Conservation (phyloP, 352 stramenopile species). For the Vaucheria bursata region DNA sequence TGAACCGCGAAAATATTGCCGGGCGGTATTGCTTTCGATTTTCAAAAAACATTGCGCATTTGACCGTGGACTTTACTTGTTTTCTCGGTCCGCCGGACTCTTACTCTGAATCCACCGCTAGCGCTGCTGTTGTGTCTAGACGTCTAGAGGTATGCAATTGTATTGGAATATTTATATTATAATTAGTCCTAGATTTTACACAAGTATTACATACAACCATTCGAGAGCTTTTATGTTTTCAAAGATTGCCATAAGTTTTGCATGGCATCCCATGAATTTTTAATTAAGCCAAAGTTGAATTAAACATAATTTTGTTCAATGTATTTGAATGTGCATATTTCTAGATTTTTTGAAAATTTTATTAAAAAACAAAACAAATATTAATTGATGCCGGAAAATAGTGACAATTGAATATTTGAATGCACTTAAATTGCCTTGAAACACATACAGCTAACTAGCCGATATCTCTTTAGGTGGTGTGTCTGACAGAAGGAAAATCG, state of each 20-base stretch:
- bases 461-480: not conserved
- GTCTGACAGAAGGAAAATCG: not conserved
- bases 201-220: not conserved
- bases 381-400: not conserved
- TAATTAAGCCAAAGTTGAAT: too few relatives aligned
- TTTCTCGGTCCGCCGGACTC: too few relatives aligned
- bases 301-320: too few relatives aligned
- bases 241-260: too few relatives aligned
- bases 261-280: too few relatives aligned
- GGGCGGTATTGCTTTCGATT: constrained; percentile 6
- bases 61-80: constrained; percentile 2
- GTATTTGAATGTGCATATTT: too few relatives aligned
- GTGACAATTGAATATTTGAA: not conserved
- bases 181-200: not conserved
- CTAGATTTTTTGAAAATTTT: too few relatives aligned
- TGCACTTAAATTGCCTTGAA: not conserved
- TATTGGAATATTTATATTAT: not conserved
- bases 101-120: too few relatives aligned
- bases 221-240: too few relatives aligned
- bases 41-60: not conserved
- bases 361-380: too few relatives aligned
- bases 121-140: not conserved
- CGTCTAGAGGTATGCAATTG: not conserved
- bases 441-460: not conserved
- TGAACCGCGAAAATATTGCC: not conserved